These are phyloP conservation scores for Eutrema heterophyllum DNA, from an alignment of 345 rosid species.

Conservation along the genomic window DNA sequence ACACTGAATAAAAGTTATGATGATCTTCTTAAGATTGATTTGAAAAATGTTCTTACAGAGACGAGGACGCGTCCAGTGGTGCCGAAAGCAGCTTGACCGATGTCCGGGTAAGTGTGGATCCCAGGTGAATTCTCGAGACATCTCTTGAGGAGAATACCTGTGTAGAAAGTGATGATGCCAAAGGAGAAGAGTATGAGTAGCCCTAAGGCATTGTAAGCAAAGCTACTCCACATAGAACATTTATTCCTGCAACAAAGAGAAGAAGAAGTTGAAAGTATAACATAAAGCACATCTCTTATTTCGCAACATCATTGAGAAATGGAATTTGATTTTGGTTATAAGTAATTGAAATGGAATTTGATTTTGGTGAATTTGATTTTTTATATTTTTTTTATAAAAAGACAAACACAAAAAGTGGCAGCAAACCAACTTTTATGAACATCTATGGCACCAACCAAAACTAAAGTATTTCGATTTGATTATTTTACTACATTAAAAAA, in stretches of 20 bases:
- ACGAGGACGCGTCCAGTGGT: constrained; percentile 48
- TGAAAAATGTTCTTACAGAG: constrained; percentile 62
- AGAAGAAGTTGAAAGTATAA: not conserved
- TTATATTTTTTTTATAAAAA: too few relatives aligned
- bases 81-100: constrained; percentile 88
- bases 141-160: constrained; percentile 54
- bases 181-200: constrained; percentile 50
- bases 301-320: not conserved
- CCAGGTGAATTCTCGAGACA: constrained; percentile 65
- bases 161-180: constrained; percentile 50
- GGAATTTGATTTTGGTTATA: not conserved
- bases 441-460: too few relatives aligned
- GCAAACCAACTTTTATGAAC: too few relatives aligned
- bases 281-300: not conserved
- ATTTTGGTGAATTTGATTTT: too few relatives aligned
- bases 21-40: not conserved
- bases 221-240: constrained; percentile 64
- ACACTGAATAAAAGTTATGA: not conserved
- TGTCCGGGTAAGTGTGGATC: constrained; percentile 65
- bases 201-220: constrained; percentile 66
- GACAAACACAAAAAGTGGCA: too few relatives aligned
- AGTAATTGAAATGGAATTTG: too few relatives aligned
- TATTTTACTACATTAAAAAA: too few relatives aligned
- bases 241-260: constrained; percentile 45
- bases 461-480: too few relatives aligned